Conservation (phyloP, 2,329 filamentous ascomycete species). For the Aspergillus spinulosporus region DNA sequence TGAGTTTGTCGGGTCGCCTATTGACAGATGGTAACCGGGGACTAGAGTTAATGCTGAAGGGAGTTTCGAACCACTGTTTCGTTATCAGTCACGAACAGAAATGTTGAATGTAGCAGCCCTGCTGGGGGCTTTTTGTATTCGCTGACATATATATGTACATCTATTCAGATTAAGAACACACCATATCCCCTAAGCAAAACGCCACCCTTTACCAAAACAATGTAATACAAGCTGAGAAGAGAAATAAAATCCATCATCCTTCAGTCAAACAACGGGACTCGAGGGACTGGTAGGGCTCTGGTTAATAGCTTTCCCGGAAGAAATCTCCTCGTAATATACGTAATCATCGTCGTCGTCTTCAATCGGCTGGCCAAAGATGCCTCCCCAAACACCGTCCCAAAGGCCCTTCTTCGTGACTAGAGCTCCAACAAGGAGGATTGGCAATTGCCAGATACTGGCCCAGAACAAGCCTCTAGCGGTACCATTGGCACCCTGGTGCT, state of each 20-base stretch:
- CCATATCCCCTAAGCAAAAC: slow-evolving; percentile 20
- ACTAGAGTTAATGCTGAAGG: too few species aligned
- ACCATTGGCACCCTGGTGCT: slow-evolving; percentile 72
- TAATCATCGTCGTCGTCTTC: slow-evolving; percentile 57
- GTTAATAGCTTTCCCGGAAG: background rate
- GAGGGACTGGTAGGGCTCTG: slow-evolving; percentile 6
- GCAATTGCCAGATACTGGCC: slow-evolving; percentile 96
- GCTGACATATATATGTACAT: background rate
- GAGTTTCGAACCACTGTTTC: too few species aligned
- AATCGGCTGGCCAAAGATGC: slow-evolving; percentile 60
- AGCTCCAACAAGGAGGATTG: slow-evolving; percentile 82
- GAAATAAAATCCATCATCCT: background rate
- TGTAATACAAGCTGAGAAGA: slow-evolving; percentile 21
- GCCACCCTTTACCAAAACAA: slow-evolving; percentile 16
- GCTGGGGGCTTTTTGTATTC: background rate
- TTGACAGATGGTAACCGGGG: too few species aligned
- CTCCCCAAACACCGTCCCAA: slow-evolving; percentile 78
- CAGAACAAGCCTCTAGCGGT: slow-evolving; percentile 86
- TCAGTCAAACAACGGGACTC: background rate
- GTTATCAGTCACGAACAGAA: too few species aligned
- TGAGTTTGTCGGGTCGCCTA: too few species aligned
- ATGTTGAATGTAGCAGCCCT: too few species aligned
- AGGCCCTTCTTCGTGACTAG: slow-evolving; percentile 92
- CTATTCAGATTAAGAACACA: slow-evolving; percentile 1
- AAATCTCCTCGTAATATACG: slow-evolving; percentile 56